Evolutionary conservation across 2,329 filamentous ascomycete genomes (phyloP).

Genomic region (Sporothrix variecibatus): DNA sequence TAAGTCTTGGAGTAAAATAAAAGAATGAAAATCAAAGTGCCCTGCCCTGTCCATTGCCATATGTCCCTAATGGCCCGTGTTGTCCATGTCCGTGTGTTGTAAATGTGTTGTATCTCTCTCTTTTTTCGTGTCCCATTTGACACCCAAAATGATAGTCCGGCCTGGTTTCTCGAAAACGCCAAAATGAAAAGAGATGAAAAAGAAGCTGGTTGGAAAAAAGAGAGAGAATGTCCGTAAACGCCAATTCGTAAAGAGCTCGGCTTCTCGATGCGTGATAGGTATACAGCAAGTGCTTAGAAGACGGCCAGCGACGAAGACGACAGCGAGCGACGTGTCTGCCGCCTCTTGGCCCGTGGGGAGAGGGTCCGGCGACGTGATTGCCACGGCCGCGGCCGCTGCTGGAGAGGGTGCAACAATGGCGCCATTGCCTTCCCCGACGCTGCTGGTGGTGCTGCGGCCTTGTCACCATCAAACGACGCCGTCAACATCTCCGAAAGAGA

Average conservation of each 20-base stretch:
- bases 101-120: not conserved
- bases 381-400: slow-evolving; percentile 25
- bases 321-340: slow-evolving; percentile 31
- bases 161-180: not conserved
- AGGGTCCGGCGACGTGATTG: slow-evolving; percentile 30
- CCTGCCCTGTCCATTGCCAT: not conserved
- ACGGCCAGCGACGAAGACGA: slow-evolving; percentile 30
- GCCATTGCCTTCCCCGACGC: not conserved
- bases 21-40: not conserved
- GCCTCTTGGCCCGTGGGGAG: slow-evolving; percentile 39
- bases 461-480: slow-evolving; percentile 46
- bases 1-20: not conserved
- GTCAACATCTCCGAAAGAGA: slow-evolving; percentile 44
- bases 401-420: not conserved
- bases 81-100: not conserved
- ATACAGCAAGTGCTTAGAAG: slow-evolving; percentile 22
- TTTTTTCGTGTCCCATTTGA: not conserved
- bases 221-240: not conserved
- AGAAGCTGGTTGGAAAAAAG: not conserved
- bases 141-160: not conserved
- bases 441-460: not conserved
- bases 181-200: not conserved
- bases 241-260: not conserved
- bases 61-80: not conserved
- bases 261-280: not conserved